Percentiles rank a stretch among this genome's conserved stretches.
Evolutionary conservation across 1,284 basidiomycete species (phyloP).

Genomic region (Ceratobasidium sp.): DNA sequence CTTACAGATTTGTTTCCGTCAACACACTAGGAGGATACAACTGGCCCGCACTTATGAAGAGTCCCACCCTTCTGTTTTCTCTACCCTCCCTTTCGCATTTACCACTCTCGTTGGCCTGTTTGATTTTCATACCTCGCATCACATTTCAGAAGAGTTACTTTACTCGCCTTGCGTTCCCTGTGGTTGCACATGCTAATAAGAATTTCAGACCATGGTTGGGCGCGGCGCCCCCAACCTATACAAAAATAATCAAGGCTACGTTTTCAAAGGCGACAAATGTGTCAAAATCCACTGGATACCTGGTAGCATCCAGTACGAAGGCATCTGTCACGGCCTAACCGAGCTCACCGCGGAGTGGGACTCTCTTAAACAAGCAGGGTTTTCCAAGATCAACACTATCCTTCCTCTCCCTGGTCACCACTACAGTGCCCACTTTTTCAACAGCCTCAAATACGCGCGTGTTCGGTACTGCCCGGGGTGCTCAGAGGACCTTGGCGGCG

Average conservation of each 20-base stretch:
- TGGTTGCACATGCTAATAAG: neutral
- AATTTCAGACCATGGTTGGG: constrained; percentile 30
- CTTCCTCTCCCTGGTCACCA: constrained; percentile 26
- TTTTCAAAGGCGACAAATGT: constrained; percentile 42
- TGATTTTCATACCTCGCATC: neutral
- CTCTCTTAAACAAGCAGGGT: constrained; percentile 25
- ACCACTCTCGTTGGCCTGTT: too few relatives aligned
- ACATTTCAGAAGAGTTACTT: neutral
- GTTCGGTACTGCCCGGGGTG: constrained; percentile 25
- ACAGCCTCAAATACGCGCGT: constrained; percentile 20
- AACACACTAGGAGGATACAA: too few relatives aligned
- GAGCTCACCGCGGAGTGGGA: constrained; percentile 31
- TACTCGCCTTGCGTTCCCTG: neutral
- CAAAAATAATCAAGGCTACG: constrained; percentile 12
- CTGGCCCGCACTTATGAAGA: too few relatives aligned
- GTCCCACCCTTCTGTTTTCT: too few relatives aligned
- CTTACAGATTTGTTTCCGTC: too few relatives aligned
- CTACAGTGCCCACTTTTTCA: constrained; percentile 38
- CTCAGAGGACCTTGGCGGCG: constrained; percentile 15
- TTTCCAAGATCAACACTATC: constrained; percentile 27
- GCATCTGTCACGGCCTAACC: constrained; percentile 20
- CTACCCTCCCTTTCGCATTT: neutral
- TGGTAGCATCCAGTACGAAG: neutral
- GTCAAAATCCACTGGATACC: constrained; percentile 35
- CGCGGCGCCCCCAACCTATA: constrained; percentile 27